These are phyloP conservation scores for Wickerhamomyces sydowiorum DNA, from an alignment of 805 yeast species.

Conservation along the genomic window DNA sequence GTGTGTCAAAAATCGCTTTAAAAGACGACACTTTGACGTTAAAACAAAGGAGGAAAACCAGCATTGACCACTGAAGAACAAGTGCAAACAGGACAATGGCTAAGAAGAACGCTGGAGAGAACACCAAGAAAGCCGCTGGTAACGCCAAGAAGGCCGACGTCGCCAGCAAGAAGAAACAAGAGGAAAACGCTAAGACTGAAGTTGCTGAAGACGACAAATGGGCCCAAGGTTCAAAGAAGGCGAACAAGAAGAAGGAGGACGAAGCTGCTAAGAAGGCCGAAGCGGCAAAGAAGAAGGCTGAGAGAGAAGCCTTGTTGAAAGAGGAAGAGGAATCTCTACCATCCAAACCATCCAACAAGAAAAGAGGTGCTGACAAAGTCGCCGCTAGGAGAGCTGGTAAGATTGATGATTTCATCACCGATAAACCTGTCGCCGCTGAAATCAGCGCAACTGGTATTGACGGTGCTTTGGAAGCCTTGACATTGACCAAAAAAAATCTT, in stretches of 20 bases:
- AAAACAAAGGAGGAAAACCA: not conserved
- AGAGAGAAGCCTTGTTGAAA: conserved; percentile 60
- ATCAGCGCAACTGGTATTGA: conserved; percentile 74
- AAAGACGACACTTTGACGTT: not conserved
- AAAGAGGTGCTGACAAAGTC: conserved; percentile 64
- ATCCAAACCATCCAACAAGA: conserved; percentile 48
- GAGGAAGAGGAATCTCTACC: conserved; percentile 65
- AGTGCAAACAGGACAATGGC: conserved; percentile 32
- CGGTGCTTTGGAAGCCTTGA: conserved; percentile 71
- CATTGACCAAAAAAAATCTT: conserved; percentile 52
- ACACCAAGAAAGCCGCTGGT: conserved; percentile 54
- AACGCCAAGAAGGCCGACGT: conserved; percentile 63
- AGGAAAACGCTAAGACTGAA: conserved; percentile 38
- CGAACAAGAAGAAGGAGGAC: conserved; percentile 63
- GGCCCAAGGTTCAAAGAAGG: conserved; percentile 68
- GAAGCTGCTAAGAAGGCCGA: conserved; percentile 67
- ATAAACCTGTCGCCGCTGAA: conserved; percentile 42
- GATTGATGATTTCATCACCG: conserved; percentile 61
- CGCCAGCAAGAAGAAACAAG: conserved; percentile 52
- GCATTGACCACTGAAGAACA: not conserved
- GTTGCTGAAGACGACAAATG: conserved; percentile 58
- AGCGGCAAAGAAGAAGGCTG: conserved; percentile 76
- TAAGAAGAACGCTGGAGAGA: conserved; percentile 40
- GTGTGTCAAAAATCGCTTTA: not conserved
- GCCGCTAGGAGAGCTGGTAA: conserved; percentile 56